A percentile compares a stretch with the other conserved stretches of the same genome.
Evolutionary conservation across 179 eudicot species (phyloP).

Genomic region (Silene vulgaris): DNA sequence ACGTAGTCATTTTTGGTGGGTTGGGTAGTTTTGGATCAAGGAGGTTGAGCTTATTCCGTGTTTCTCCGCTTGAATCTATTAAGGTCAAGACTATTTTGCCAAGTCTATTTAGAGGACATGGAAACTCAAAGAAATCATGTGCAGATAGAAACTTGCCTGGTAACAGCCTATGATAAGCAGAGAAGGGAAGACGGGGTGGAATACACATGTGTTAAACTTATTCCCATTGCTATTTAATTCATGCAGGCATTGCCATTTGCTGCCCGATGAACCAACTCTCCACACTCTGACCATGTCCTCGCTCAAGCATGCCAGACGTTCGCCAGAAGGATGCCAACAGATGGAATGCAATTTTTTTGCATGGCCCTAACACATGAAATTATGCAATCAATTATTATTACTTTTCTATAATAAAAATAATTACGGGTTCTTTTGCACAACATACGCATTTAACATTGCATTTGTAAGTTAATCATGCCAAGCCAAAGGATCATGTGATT

Average conservation of each 20-base stretch:
- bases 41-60: too few species aligned
- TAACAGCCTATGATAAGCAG: conserved; percentile 48
- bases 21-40: too few species aligned
- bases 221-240: conserved; percentile 43
- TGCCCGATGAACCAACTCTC: conserved; percentile 34
- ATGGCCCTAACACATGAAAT: conserved; percentile 38
- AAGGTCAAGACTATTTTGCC: too few species aligned
- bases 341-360: conserved; percentile 32
- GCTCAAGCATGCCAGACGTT: conserved; percentile 45
- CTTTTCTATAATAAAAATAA: not conserved
- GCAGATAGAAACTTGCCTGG: conserved; percentile 39
- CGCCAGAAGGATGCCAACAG: conserved; percentile 55
- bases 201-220: conserved; percentile 44
- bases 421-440: not conserved
- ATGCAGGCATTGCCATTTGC: conserved; percentile 38
- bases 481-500: not conserved
- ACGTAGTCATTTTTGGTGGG: too few species aligned
- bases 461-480: not conserved
- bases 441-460: not conserved
- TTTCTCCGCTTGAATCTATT: too few species aligned
- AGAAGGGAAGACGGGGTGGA: conserved; percentile 46
- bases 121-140: not conserved
- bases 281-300: conserved; percentile 51
- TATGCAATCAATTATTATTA: conserved; percentile 10
- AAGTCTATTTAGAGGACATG: too few species aligned